phyloP scores from a whole-genome alignment of 2,329 filamentous ascomycete genomes.

The Stachybotrys chartarum region DNA sequence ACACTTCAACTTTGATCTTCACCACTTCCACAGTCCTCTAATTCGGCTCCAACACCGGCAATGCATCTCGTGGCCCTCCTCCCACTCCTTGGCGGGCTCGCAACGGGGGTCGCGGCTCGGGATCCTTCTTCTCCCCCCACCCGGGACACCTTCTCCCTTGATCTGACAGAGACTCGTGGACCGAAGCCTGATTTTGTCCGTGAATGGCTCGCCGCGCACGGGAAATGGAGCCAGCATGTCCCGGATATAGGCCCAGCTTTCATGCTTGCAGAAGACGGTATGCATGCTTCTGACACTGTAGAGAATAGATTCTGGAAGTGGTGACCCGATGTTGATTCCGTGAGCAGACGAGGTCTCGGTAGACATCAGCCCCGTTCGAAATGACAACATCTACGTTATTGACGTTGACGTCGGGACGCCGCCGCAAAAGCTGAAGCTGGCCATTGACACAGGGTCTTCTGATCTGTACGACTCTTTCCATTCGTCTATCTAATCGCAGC shows the following conservation, averaged over 20 bases:
- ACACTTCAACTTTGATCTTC: too few species aligned
- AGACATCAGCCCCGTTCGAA: constrained; percentile 27
- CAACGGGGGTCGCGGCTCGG: not conserved
- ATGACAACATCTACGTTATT: constrained; percentile 35
- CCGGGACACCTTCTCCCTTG: constrained; percentile 17
- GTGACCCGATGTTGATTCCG: constrained; percentile 6
- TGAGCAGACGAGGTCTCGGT: constrained; percentile 20
- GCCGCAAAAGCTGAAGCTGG: constrained; percentile 37
- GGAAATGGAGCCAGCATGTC: constrained; percentile 24
- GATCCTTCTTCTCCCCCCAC: not conserved
- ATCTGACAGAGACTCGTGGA: constrained; percentile 12
- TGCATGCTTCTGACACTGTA: not conserved
- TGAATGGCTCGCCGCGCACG: constrained; percentile 23
- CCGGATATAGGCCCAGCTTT: constrained; percentile 12
- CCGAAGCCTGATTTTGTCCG: constrained; percentile 21
- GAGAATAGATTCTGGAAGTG: not conserved
- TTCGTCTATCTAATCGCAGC: not conserved
- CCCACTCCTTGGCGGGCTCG: not conserved
- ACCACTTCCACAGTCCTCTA: too few species aligned
- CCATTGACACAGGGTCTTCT: constrained; percentile 48
- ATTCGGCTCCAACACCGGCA: too few species aligned
- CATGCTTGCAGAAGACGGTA: constrained; percentile 21
- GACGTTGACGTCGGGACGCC: constrained; percentile 40
- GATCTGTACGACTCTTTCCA: constrained; percentile 50
- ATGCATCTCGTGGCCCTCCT: not conserved